A percentile compares a stretch with the other conserved stretches of the same genome.
phyloP scores from a whole-genome alignment of 208 protist species.

The Acanthamoeba culbertsoni region DNA sequence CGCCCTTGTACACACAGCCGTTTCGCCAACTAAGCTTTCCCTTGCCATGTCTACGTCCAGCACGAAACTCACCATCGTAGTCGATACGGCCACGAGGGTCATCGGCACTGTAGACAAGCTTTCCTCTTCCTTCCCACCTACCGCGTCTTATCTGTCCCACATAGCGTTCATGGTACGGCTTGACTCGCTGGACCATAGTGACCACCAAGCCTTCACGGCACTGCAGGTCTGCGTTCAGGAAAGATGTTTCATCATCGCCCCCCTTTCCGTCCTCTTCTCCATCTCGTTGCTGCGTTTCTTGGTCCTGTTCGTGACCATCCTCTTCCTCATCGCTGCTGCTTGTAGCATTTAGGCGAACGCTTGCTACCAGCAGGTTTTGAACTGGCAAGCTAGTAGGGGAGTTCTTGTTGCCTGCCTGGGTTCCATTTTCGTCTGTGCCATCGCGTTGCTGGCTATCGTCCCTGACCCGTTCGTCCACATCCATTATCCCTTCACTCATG shows the following conservation, averaged over 20 bases:
- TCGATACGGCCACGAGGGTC: slow-evolving; percentile 2
- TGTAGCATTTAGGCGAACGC: neutral
- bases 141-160: neutral
- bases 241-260: neutral
- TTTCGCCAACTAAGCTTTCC: slow-evolving; percentile 14
- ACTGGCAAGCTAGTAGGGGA: neutral
- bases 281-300: neutral
- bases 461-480: no score
- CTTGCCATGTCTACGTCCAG: neutral
- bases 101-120: neutral
- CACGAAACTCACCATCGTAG: slow-evolving; percentile 12
- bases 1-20: slow-evolving; percentile 15
- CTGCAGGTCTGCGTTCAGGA: slow-evolving; percentile 7
- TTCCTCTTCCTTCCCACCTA: neutral
- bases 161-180: slow-evolving; percentile 27
- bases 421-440: no score
- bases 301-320: neutral
- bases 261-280: neutral
- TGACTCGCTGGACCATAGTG: neutral
- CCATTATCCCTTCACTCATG: no score
- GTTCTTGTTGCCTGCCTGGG: no score
- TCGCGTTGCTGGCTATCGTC: no score
- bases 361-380: neutral
- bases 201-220: neutral
- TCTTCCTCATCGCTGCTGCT: slow-evolving; percentile 30